A percentile compares a stretch with the other conserved stretches of the same genome.
Conservation (phyloP, 2,329 filamentous ascomycete species). For the Sclerotinia sclerotiorum region DNA sequence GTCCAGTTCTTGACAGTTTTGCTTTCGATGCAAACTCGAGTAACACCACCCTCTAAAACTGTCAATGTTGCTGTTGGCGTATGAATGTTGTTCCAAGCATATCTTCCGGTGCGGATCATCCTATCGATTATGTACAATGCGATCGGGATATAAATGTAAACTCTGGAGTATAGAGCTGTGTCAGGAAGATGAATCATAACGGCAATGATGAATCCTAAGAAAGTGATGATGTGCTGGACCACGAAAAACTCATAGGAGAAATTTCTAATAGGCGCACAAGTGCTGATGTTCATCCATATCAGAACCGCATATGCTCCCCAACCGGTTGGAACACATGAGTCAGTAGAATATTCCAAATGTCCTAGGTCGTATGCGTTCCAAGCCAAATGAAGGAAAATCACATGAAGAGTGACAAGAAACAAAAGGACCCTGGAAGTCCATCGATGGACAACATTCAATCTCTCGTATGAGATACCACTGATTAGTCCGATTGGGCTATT, state of each 20-base stretch:
- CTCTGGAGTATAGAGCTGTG: slow-evolving; percentile 38
- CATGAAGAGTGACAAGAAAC: slow-evolving; percentile 53
- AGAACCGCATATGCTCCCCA: slow-evolving; percentile 65
- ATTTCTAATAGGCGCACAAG: slow-evolving; percentile 62
- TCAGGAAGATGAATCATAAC: slow-evolving; percentile 41
- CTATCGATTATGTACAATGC: slow-evolving; percentile 33
- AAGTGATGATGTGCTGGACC: slow-evolving; percentile 62
- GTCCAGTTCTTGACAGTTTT: slow-evolving; percentile 42
- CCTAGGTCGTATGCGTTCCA: slow-evolving; percentile 35
- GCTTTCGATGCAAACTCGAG: slow-evolving; percentile 41
- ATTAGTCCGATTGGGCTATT: slow-evolving; percentile 59
- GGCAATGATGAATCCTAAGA: slow-evolving; percentile 42
- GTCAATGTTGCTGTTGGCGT: slow-evolving; percentile 35
- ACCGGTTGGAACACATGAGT: slow-evolving; percentile 47
- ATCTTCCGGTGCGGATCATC: slow-evolving; percentile 36
- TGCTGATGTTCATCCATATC: slow-evolving; percentile 64
- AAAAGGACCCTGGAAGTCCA: slow-evolving; percentile 70
- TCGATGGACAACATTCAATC: slow-evolving; percentile 71
- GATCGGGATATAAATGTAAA: slow-evolving; percentile 37
- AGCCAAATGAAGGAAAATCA: slow-evolving; percentile 32
- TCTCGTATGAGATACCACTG: slow-evolving; percentile 64
- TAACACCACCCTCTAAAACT: slow-evolving; percentile 42
- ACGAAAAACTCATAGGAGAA: slow-evolving; percentile 70
- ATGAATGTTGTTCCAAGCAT: slow-evolving; percentile 40
- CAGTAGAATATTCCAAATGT: slow-evolving; percentile 34